Base-by-base conservation (phyloP, 345 rosid genomes). In the Streptanthus diversifolius region DNA sequence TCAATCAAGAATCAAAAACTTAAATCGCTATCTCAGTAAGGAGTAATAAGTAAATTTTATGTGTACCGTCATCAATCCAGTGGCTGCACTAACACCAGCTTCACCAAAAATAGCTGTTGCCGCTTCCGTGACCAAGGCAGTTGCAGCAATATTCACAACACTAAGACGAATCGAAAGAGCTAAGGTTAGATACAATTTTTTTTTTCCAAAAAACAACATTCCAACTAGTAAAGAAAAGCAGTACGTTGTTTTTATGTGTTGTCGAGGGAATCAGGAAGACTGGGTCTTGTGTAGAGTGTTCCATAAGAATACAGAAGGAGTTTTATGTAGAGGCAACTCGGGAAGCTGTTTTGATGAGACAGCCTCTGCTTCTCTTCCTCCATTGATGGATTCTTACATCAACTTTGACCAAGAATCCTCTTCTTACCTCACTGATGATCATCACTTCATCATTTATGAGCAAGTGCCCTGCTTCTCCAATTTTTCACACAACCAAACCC, bases 401-500 rank as follows among this genome's bases (percentile, higher is more conserved):
- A 79, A 70, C 67, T 86, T 86, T 57, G 85, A 80, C 79, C 88
- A 82, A 66, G 77, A 48, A 32, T 72, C 72, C 61, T 70, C 76
- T 47, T 70, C 81, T 49, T 79, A 79, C 70, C 65, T 83, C 63
- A 70, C 47, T 37, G 68, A 73, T 10, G 72, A 75, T 49, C 77
- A 77, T 15, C 75, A 44, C 25, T 43, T 61, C 66, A 47, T 72
- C 71, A 68, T 48, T 39, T 56, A 67, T 64, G 82, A 89, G 82
- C 90, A 84, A 83, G 97, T 89, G 87, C 82, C 97, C 96, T 90
- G 98, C 97, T 83, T 93, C 98, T 89, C 92, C 93, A 83, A 81
- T 74, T 71, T 82, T 80, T 80, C 86, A 32, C 80, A 74, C 37
- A 73, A 59, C 71, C 87, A 85, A 62, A 41, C 48, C 48, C 60